Evolutionary conservation across 176 grass and related monocot genomes (phyloP).

Genomic region (Neostapfia colusana): DNA sequence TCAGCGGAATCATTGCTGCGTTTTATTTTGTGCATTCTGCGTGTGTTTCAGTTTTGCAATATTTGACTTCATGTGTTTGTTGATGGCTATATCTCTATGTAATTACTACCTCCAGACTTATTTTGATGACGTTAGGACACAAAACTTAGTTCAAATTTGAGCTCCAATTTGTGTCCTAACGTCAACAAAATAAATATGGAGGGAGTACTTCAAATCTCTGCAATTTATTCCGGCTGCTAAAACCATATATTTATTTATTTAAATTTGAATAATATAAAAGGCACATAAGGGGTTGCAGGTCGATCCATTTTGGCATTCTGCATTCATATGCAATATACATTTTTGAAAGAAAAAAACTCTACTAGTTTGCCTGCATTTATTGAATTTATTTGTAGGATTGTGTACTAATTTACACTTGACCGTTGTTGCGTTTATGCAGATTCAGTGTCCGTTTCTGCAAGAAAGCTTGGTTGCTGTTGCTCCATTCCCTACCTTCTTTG

Average conservation of each 20-base stretch:
- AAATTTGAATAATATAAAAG: not conserved
- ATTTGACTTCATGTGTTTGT: not conserved
- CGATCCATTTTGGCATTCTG: not conserved
- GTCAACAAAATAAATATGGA: too few species aligned
- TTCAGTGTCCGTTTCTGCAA: not conserved
- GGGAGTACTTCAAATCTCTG: not conserved
- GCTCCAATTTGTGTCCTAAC: too few species aligned
- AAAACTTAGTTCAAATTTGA: too few species aligned
- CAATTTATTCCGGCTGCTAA: not conserved
- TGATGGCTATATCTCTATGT: not conserved
- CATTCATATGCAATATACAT: not conserved
- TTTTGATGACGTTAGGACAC: too few species aligned
- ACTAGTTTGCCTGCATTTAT: not conserved
- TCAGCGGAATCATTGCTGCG: not conserved
- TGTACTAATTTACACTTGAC: not conserved
- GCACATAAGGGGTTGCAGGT: not conserved
- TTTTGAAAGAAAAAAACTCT: not conserved
- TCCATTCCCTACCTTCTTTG: not conserved
- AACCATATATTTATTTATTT: not conserved
- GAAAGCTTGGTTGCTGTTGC: not conserved
- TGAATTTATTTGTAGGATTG: not conserved
- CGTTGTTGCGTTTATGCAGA: slow-evolving; percentile 32
- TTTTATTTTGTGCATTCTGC: not conserved
- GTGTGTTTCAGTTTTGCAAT: not conserved
- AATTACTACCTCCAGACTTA: not conserved